Conservation (phyloP, 2,329 filamentous ascomycete genomes). For the Passalora sequoiae region DNA sequence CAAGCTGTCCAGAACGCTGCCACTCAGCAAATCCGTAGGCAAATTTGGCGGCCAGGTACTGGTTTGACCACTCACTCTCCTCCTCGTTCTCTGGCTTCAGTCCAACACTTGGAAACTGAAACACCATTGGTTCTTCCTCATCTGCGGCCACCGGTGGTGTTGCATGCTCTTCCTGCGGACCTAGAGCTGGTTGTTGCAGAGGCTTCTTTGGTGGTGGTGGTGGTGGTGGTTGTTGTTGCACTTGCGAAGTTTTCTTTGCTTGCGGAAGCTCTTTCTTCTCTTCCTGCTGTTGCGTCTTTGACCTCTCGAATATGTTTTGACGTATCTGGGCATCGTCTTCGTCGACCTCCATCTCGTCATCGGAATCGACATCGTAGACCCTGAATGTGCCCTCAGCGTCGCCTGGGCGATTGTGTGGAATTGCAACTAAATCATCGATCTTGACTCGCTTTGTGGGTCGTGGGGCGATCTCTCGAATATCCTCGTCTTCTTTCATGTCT, state of each 20-base stretch:
- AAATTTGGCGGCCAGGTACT: conserved; percentile 10
- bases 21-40: conserved; percentile 11
- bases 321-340: conserved; percentile 18
- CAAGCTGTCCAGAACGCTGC: neutral
- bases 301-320: conserved; percentile 25
- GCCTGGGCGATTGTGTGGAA: conserved; percentile 31
- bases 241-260: too few species aligned
- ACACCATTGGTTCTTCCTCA: neutral
- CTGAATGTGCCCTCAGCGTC: conserved; percentile 29
- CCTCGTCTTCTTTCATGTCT: conserved; percentile 23
- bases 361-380: conserved; percentile 29
- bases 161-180: neutral
- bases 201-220: neutral
- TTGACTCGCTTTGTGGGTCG: conserved; percentile 31
- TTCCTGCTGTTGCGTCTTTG: conserved; percentile 6
- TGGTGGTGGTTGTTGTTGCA: too few species aligned
- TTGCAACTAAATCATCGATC: conserved; percentile 27
- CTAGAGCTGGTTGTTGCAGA: neutral
- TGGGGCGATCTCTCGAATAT: conserved; percentile 24
- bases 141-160: neutral
- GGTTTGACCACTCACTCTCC: conserved; percentile 6
- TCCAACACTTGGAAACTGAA: conserved; percentile 9
- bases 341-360: conserved; percentile 34
- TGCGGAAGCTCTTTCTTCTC: neutral
- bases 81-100: neutral